Conservation (phyloP, 2,329 filamentous ascomycete genomes). For the Parafenestella ontariensis region DNA sequence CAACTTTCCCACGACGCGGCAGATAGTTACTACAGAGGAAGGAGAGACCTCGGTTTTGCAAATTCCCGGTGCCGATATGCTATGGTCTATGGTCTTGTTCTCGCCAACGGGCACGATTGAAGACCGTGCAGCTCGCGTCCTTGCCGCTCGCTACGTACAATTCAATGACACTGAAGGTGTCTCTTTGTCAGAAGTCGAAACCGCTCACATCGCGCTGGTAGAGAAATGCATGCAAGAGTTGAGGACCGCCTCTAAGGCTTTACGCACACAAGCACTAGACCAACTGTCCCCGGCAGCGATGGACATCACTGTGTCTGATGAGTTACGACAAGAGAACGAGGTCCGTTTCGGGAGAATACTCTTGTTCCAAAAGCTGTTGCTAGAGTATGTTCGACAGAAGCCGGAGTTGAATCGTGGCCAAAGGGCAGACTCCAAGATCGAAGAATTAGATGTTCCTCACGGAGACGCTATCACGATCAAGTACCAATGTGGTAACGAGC, state of each 20-base stretch:
- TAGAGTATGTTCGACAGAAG: slow-evolving; percentile 38
- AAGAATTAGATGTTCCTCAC: slow-evolving; percentile 59
- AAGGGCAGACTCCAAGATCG: slow-evolving; percentile 46
- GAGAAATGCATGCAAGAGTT: slow-evolving; percentile 74
- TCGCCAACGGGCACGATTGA: slow-evolving; percentile 72
- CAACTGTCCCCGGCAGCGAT: slow-evolving; percentile 8
- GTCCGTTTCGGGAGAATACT: slow-evolving; percentile 42
- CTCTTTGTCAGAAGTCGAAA: slow-evolving; percentile 57
- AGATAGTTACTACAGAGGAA: slow-evolving; percentile 20
- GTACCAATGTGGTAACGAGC: slow-evolving; percentile 71
- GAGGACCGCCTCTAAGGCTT: slow-evolving; percentile 23
- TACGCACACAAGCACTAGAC: slow-evolving; percentile 13
- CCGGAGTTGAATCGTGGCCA: slow-evolving; percentile 41
- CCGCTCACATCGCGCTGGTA: slow-evolving; percentile 73
- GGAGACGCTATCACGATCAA: slow-evolving; percentile 72
- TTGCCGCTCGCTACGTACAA: slow-evolving; percentile 77
- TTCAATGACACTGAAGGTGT: slow-evolving; percentile 46
- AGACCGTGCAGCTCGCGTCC: slow-evolving; percentile 69
- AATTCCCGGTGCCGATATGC: slow-evolving; percentile 67
- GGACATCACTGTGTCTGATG: slow-evolving; percentile 19
- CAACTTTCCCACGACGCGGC: slow-evolving; percentile 29
- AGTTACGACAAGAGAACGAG: slow-evolving; percentile 37
- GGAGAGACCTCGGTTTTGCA: slow-evolving; percentile 50
- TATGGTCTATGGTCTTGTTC: slow-evolving; percentile 84
- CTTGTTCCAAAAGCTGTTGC: slow-evolving; percentile 44